Evolutionary conservation across 306 rosid genomes (phyloP), one percentile per base, ranked within the genome.

Genomic region (Pyrus bretschneideri): DNA sequence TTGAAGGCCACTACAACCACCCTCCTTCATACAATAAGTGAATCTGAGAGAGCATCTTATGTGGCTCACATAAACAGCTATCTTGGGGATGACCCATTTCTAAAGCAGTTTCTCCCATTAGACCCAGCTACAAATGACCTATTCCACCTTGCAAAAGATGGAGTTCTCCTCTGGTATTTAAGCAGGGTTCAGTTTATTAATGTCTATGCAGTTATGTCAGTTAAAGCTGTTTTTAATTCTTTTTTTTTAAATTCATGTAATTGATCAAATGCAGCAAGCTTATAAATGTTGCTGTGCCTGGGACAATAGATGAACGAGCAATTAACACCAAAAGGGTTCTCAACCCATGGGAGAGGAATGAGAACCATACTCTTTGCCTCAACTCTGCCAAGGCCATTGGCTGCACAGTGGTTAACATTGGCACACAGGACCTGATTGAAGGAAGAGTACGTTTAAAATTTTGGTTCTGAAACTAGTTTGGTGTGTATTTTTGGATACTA

Each of bases 361-460:
- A 96, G 77, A 96, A 96, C 74, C 99, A 96, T 73, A 96, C 96
- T 59, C 91, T 96, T 35, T 92, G 99, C 85, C 96, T 96, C 78
- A 96, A 96, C 88, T 96, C 99, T 67, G 98, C 99, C 55, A 96
- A 92, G 97, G 99, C 99, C 27, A 96, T 96, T 71, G 99, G 99
- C 83, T 96, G 99, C 87, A 96, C 96, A 0, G 98, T 96, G 64
- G 99, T 96, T 57, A 96, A 96, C 83, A 96, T 96, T 35, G 99
- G 99, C 21, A 75, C 90, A 11, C 97, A 92, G 82, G 99, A 96
- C 85, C 87, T 96, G 59, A 83, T 96, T 74, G 99, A 96, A 88
- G 98, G 93, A 89, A 86, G 96, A 78, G 99, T 96, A 78, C 75
- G 99, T 88, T 73, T 76, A 33, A n/a, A 69, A 69, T 64, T 66